A percentile compares a stretch with the other conserved stretches of the same genome.
phyloP scores from a whole-genome alignment of 2,329 filamentous ascomycete genomes.

The Biscogniauxia sp. region DNA sequence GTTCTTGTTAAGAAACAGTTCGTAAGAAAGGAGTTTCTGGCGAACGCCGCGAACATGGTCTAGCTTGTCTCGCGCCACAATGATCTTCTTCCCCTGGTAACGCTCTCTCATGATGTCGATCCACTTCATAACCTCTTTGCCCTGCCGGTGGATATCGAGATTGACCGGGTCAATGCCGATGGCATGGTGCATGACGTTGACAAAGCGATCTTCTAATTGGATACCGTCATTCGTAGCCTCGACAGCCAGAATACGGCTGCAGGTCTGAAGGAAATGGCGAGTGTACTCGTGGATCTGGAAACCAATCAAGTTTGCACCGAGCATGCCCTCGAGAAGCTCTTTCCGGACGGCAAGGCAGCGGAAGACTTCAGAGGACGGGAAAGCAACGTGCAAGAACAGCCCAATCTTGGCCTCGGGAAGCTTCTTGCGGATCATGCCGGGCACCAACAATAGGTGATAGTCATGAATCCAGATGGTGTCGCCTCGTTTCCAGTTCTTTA shows the following conservation, averaged over 20 bases:
- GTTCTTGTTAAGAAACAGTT: conserved; percentile 91
- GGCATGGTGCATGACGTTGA: conserved; percentile 79
- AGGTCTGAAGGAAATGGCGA: conserved; percentile 92
- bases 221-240: conserved; percentile 87
- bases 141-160: conserved; percentile 67
- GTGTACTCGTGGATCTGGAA: conserved; percentile 95
- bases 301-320: conserved; percentile 87
- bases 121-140: conserved; percentile 74
- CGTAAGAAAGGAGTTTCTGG: conserved; percentile 89
- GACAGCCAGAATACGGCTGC: conserved; percentile 84
- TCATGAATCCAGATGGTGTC: conserved; percentile 96
- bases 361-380: conserved; percentile 95
- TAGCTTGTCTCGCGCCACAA: conserved; percentile 91
- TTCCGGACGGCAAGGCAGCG: conserved; percentile 84
- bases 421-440: conserved; percentile 84
- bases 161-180: conserved; percentile 89
- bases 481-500: conserved; percentile 88
- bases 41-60: conserved; percentile 89
- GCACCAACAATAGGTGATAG: conserved; percentile 88
- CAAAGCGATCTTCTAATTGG: conserved; percentile 87
- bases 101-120: conserved; percentile 75
- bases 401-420: conserved; percentile 92
- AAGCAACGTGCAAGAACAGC: conserved; percentile 92
- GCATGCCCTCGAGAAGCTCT: conserved; percentile 84
- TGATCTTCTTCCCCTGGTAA: conserved; percentile 84